Percentiles rank a stretch among this genome's conserved stretches.
Evolutionary conservation across 1,139 yeast genomes (phyloP).

Genomic region (Suhomyces wounanorum): DNA sequence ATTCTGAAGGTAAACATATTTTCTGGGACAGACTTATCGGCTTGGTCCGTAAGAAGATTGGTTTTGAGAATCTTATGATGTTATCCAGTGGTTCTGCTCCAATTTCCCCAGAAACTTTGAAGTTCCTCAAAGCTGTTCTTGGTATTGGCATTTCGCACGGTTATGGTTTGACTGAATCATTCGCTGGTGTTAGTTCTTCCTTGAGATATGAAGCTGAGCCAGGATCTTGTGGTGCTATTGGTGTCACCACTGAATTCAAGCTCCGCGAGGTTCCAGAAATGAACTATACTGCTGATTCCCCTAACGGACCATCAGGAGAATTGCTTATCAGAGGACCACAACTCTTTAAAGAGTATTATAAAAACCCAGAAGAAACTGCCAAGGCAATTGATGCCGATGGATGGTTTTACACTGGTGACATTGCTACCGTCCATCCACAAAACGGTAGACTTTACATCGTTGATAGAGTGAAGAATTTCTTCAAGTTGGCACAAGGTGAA

Average conservation of each 20-base stretch:
- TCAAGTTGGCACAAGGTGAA: constrained; percentile 81
- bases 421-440: constrained; percentile 53
- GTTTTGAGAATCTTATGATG: constrained; percentile 32
- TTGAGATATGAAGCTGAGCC: constrained; percentile 36
- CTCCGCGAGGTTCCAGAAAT: constrained; percentile 42
- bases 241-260: constrained; percentile 37
- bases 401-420: constrained; percentile 80
- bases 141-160: constrained; percentile 45
- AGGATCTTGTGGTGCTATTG: constrained; percentile 44
- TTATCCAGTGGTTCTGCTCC: constrained; percentile 48
- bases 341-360: constrained; percentile 39
- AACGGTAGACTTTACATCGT: constrained; percentile 54
- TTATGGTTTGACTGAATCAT: constrained; percentile 49
- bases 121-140: constrained; percentile 42
- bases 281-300: constrained; percentile 34
- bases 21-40: constrained; percentile 33
- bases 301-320: constrained; percentile 46
- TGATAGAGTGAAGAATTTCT: constrained; percentile 79
- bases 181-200: constrained; percentile 43
- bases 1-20: constrained; percentile 31
- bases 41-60: constrained; percentile 36
- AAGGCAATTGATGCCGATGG: constrained; percentile 30
- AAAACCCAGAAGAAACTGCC: constrained; percentile 41
- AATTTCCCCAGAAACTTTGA: constrained; percentile 42
- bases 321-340: constrained; percentile 44